A percentile compares a stretch with the other conserved stretches of the same genome.
These are phyloP conservation scores for Suillus weaverae DNA, from an alignment of 768 basidiomycete genomes.

Conservation along the genomic window DNA sequence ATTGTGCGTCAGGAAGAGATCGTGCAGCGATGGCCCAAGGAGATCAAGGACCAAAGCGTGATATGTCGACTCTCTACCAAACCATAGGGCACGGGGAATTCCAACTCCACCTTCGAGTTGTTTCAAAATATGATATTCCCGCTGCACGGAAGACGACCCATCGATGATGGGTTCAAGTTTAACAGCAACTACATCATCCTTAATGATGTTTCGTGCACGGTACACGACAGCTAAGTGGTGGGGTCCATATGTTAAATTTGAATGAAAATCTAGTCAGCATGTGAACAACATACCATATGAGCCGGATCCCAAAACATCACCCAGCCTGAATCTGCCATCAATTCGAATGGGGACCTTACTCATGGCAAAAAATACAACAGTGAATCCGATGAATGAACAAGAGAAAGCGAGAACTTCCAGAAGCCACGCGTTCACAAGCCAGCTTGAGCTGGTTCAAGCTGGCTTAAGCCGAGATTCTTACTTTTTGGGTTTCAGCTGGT, in stretches of 20 bases:
- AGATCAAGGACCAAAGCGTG: too few species aligned
- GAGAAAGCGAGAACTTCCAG: neutral
- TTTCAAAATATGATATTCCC: constrained; percentile 3
- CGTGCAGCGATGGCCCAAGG: too few species aligned
- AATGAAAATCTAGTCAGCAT: neutral
- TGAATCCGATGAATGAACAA: neutral
- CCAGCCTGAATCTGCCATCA: neutral
- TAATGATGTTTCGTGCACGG: neutral
- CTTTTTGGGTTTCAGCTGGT: neutral
- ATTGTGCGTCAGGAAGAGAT: too few species aligned
- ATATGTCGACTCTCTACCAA: too few species aligned
- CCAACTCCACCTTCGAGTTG: constrained; percentile 6
- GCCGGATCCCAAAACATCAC: neutral
- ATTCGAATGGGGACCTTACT: neutral
- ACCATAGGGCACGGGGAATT: too few species aligned
- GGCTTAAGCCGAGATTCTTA: neutral
- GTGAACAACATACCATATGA: neutral
- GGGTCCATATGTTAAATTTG: neutral
- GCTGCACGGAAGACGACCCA: neutral
- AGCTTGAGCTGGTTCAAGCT: neutral
- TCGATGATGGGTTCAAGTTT: neutral
- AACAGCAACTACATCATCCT: neutral
- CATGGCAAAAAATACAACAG: neutral
- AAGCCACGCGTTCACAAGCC: neutral
- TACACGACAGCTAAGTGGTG: neutral